Base-by-base conservation (phyloP, 2,329 filamentous ascomycete genomes). In the Coleophoma crateriformis region DNA sequence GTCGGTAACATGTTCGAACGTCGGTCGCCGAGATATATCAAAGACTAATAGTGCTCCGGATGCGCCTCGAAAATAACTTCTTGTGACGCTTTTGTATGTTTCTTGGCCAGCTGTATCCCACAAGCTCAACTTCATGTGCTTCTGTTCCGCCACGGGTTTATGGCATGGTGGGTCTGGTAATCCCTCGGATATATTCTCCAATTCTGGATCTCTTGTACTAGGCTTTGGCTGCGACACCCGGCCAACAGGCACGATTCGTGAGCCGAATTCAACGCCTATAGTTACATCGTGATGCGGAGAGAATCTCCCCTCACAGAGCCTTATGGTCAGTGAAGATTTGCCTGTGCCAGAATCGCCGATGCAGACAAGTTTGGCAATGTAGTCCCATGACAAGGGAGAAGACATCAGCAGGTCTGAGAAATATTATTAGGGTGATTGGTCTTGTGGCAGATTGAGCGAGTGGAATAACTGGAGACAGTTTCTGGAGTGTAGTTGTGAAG, bases 21-120 rank as follows among this genome's bases (percentile, higher is more conserved):
- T 97, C 46, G 84, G 78, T 45, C 84, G 84, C 51, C 94, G 81
- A 27, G 88, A 88, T 57, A 99, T 92, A 69, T 99, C 94, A 65
- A 96, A 99, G 54, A 99, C 94, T 22, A 99, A 81, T 13, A 99
- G 77, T 5, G 85, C 85, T 33, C 85, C 85, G 0, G 78, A 82
- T 37, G 85, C 84, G 49, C 84, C 85, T 11, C 62, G 76, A 64
- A 87, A 87, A 65, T 87, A 87, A 48, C 88, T 94, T 48, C 92
- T 79, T 8, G 92, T 97, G 51, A 97, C 94, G 41, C 87, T 92
- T 68, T 96, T 96, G 76, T 97, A 97, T 12, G 90, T 96, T 73
- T 97, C 92, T 68, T 97, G 92, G 22, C 92, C 92, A 14, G 92
- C 92, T 1, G 92, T 97, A 66, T 96, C 92, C 92, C 92, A 97